Percentiles rank a stretch among this genome's conserved stretches.
phyloP scores from a whole-genome alignment of 2,329 filamentous ascomycete genomes.

The Penicillium rolfsii region DNA sequence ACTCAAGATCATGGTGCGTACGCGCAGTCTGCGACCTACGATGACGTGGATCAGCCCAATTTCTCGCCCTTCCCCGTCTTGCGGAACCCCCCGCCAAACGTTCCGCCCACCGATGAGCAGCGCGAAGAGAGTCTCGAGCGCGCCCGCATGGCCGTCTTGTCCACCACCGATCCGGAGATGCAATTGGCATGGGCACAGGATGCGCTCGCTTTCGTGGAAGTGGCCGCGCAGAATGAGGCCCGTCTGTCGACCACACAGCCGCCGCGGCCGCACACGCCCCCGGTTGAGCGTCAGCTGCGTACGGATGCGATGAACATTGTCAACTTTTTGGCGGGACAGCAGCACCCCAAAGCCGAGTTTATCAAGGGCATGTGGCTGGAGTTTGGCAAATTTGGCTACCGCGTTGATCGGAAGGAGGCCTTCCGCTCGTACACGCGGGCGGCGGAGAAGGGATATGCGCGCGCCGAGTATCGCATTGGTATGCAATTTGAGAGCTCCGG shows the following conservation, averaged over 20 bases:
- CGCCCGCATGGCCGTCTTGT: conserved; percentile 79
- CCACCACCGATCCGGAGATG: conserved; percentile 93
- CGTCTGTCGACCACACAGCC: conserved; percentile 64
- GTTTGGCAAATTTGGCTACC: conserved; percentile 92
- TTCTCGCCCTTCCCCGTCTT: conserved; percentile 93
- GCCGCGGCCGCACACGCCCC: conserved; percentile 75
- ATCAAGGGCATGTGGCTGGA: conserved; percentile 96
- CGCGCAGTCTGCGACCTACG: conserved; percentile 55
- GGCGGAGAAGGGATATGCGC: conserved; percentile 80
- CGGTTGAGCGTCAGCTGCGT: conserved; percentile 83
- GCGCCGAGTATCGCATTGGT: conserved; percentile 94
- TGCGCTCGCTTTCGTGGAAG: conserved; percentile 84
- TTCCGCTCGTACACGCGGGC: conserved; percentile 84
- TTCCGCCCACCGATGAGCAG: conserved; percentile 91
- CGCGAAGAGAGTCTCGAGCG: conserved; percentile 88
- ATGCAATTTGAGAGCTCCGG: conserved; percentile 98
- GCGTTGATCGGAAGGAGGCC: conserved; percentile 91
- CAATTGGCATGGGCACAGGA: conserved; percentile 97
- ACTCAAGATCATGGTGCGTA: conserved; percentile 48
- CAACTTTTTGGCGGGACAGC: conserved; percentile 83
- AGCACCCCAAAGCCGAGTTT: conserved; percentile 91
- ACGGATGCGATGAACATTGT: conserved; percentile 91
- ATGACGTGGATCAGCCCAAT: conserved; percentile 64
- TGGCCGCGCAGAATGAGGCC: conserved; percentile 74
- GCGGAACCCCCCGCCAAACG: conserved; percentile 75